Conservation (phyloP, 2,329 filamentous ascomycete species). For the Aspergillus carbonarius region DNA sequence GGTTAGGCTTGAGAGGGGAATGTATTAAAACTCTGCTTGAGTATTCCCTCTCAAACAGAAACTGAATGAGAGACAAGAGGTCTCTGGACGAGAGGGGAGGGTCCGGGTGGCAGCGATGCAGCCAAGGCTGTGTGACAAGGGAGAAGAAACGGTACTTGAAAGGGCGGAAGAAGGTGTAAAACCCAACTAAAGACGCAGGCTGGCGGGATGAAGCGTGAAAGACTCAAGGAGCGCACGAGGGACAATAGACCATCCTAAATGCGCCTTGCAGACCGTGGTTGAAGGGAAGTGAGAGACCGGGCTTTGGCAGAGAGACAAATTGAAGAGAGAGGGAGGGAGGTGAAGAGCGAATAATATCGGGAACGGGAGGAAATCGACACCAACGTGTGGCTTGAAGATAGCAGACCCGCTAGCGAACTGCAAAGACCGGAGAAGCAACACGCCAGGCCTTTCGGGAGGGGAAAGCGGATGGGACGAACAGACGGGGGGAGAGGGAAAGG, state of each 20-base stretch:
- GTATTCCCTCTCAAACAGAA: not conserved
- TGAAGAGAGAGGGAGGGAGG: conserved; percentile 8
- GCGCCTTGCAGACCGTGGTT: conserved; percentile 3
- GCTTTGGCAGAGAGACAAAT: not conserved
- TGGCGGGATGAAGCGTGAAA: conserved; percentile 7
- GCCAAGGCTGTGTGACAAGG: conserved; percentile 13
- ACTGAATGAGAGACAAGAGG: not conserved
- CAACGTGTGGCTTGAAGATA: conserved; percentile 27
- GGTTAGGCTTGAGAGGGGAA: not conserved
- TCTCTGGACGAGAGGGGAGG: conserved; percentile 6
- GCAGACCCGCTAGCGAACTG: conserved; percentile 26
- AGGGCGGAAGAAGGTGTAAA: conserved; percentile 7
- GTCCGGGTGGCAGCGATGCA: conserved; percentile 9
- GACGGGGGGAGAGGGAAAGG: not conserved
- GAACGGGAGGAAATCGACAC: conserved; percentile 23
- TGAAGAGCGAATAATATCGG: conserved; percentile 17
- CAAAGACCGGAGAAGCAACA: conserved; percentile 10
- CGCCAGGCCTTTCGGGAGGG: conserved; percentile 1
- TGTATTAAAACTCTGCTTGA: conserved; percentile 3
- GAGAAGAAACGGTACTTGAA: conserved; percentile 6
- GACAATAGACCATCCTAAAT: conserved; percentile 13
- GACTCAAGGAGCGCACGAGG: conserved; percentile 17
- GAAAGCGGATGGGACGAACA: conserved; percentile 4
- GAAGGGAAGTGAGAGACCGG: not conserved
- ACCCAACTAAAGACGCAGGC: not conserved